Evolutionary conservation across 1,284 basidiomycete genomes (phyloP).

Genomic region (Heterobasidion irregulare): DNA sequence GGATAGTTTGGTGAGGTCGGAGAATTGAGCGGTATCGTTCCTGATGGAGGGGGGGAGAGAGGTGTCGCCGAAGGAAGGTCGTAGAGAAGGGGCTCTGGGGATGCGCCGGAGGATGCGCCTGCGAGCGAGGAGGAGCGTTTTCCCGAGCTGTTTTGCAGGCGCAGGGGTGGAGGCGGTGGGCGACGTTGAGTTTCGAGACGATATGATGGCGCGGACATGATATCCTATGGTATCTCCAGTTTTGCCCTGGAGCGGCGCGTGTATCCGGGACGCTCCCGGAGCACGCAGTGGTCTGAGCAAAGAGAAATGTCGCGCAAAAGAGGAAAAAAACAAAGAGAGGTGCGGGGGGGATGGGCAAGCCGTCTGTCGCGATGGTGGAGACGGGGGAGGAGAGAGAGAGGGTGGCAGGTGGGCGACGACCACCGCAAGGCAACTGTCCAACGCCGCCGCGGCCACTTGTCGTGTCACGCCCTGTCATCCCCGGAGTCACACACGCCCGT

Average conservation of each 20-base stretch:
- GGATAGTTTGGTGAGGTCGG: conserved; percentile 50
- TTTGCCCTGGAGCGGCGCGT: neutral
- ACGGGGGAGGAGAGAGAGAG: neutral
- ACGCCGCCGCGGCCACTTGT: neutral
- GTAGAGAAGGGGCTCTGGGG: conserved; percentile 55
- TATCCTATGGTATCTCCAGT: neutral
- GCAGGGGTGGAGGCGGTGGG: conserved; percentile 55
- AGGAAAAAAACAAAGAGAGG: neutral
- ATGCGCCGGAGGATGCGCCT: conserved; percentile 21
- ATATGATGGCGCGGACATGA: conserved; percentile 39
- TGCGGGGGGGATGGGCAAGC: neutral
- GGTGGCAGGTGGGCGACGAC: neutral
- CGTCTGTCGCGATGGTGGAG: too few species aligned
- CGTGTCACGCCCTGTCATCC: neutral
- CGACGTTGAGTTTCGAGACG: conserved; percentile 56
- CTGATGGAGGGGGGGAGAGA: conserved; percentile 40
- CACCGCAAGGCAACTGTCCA: neutral
- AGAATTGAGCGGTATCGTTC: conserved; percentile 29
- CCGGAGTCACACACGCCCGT: neutral
- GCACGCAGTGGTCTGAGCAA: neutral
- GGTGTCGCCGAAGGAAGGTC: conserved; percentile 59
- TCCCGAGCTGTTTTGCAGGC: conserved; percentile 36
- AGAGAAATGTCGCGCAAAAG: neutral
- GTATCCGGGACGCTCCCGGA: neutral
- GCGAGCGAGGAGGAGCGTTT: conserved; percentile 31